Evolutionary conservation across 768 basidiomycete genomes (phyloP).

Genomic region (Rhizopogon rudus): DNA sequence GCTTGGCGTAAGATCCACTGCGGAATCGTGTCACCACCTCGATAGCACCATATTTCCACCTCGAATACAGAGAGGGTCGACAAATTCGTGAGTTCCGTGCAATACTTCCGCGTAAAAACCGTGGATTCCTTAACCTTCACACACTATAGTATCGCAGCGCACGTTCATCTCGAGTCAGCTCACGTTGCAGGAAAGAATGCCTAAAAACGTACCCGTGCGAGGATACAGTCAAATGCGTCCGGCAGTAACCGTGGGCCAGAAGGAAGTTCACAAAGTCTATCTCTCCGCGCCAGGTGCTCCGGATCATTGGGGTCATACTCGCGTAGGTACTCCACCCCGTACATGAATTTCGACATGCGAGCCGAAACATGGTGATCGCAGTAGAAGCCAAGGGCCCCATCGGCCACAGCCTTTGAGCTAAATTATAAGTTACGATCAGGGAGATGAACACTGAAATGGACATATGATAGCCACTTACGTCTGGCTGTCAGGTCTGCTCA

Average conservation of each 20-base stretch:
- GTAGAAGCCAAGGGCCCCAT: constrained; percentile 81
- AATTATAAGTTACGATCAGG: constrained; percentile 4
- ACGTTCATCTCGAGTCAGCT: constrained; percentile 6
- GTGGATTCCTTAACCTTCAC: constrained; percentile 78
- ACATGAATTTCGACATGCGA: constrained; percentile 76
- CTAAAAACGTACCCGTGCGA: constrained; percentile 49
- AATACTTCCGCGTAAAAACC: constrained; percentile 78
- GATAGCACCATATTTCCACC: constrained; percentile 81
- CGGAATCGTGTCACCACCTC: constrained; percentile 66
- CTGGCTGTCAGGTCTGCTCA: constrained; percentile 75
- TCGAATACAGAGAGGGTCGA: constrained; percentile 76
- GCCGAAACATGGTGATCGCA: constrained; percentile 82
- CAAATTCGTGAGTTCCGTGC: constrained; percentile 73
- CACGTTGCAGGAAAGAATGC: neutral
- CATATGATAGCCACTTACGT: constrained; percentile 42
- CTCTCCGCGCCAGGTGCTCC: constrained; percentile 60
- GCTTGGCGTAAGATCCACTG: constrained; percentile 69
- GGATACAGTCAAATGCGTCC: constrained; percentile 80
- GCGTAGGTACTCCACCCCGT: constrained; percentile 75
- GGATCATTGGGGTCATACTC: constrained; percentile 60
- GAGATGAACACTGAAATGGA: constrained; percentile 2
- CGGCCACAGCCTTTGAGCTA: constrained; percentile 82
- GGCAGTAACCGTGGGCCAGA: constrained; percentile 75
- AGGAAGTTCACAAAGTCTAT: constrained; percentile 67
- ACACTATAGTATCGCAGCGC: constrained; percentile 32